Evolutionary conservation across 345 rosid genomes (phyloP).

Genomic region (Rhodomyrtus tomentosa): DNA sequence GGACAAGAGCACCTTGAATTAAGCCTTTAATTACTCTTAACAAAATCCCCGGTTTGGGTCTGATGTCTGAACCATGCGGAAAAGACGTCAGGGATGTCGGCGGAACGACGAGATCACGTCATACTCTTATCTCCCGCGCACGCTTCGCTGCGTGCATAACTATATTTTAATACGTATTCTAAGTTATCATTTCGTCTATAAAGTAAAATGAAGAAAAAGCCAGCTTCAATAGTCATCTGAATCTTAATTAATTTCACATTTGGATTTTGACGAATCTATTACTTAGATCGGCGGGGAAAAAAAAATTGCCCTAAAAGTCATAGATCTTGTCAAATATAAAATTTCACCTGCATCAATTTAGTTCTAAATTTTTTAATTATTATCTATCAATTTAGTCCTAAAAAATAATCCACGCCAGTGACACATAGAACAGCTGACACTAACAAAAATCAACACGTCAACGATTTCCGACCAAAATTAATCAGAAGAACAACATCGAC

Average conservation of each 20-base stretch:
- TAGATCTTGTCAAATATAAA: too few relatives aligned
- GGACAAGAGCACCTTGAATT: not conserved
- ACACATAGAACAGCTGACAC: too few relatives aligned
- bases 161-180: not conserved
- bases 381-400: too few relatives aligned
- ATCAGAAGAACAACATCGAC: too few relatives aligned
- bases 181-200: not conserved
- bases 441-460: accelerated
- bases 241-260: not conserved
- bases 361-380: too few relatives aligned
- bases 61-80: not conserved
- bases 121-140: not conserved
- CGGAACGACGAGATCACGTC: not conserved
- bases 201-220: not conserved
- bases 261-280: too few relatives aligned
- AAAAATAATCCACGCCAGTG: too few relatives aligned
- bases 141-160: not conserved
- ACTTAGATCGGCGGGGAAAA: too few relatives aligned
- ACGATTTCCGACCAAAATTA: too few relatives aligned
- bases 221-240: not conserved
- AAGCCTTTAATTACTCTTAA: not conserved
- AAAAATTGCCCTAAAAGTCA: too few relatives aligned
- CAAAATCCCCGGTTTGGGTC: too few relatives aligned
- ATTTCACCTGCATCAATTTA: too few relatives aligned
- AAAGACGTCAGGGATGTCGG: not conserved